These are phyloP conservation scores for Polyplosphaeria fusca DNA, from an alignment of 495 filamentous ascomycete genomes.

Conservation along the genomic window DNA sequence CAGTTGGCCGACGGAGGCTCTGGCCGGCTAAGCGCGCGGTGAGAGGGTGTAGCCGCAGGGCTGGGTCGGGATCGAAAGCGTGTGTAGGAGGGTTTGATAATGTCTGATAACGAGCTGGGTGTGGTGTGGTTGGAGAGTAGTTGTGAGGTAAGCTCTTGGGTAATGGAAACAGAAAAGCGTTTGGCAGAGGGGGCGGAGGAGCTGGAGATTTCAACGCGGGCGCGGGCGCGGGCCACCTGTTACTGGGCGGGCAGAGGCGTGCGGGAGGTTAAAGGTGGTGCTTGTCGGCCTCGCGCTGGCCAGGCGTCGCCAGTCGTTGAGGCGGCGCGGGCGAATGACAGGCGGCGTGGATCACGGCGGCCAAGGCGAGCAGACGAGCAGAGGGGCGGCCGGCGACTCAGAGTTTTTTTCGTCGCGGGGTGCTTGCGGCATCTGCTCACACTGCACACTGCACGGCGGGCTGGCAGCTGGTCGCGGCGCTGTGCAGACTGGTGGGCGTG, in stretches of 20 bases:
- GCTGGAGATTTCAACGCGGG: slow-evolving; percentile 27
- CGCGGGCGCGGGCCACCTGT: slow-evolving; percentile 24
- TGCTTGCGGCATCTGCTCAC: not conserved
- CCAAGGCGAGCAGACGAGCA: not conserved
- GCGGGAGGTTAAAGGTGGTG: slow-evolving; percentile 2
- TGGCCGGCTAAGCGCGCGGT: slow-evolving; percentile 32
- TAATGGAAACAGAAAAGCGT: slow-evolving; percentile 40
- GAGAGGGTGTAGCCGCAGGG: slow-evolving; percentile 9
- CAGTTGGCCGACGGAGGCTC: slow-evolving; percentile 16
- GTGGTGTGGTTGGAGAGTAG: slow-evolving; percentile 32
- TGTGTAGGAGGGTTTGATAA: slow-evolving; percentile 34
- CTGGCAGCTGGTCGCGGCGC: not conserved
- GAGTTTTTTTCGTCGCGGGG: not conserved
- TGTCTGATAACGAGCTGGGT: slow-evolving; percentile 31
- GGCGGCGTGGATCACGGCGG: not conserved
- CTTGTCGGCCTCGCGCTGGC: not conserved
- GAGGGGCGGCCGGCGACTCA: not conserved
- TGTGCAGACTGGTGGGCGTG: not conserved
- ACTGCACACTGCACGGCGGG: no score
- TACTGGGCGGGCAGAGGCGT: slow-evolving; percentile 7
- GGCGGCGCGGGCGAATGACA: not conserved
- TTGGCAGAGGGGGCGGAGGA: slow-evolving; percentile 19
- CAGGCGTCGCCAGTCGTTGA: not conserved
- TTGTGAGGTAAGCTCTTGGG: slow-evolving; percentile 41
- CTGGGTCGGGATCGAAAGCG: slow-evolving; percentile 18